phyloP scores from a whole-genome alignment of 2,329 filamentous ascomycete genomes.

The Penicillium sp. region DNA sequence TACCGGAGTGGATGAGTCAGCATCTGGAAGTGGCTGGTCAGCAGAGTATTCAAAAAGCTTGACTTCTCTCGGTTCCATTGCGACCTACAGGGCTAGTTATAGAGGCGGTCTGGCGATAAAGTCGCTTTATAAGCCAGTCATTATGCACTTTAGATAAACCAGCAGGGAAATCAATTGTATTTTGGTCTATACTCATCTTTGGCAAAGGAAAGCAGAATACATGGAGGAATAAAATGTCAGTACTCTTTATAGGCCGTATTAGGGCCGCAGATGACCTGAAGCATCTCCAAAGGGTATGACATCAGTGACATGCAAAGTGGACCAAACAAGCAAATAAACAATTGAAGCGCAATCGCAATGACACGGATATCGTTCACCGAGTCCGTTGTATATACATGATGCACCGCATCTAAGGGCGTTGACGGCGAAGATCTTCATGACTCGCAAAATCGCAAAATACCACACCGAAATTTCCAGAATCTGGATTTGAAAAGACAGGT shows the following conservation, averaged over 20 bases:
- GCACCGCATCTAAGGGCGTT: constrained; percentile 8
- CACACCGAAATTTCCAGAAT: neutral
- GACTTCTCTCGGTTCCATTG: too few relatives aligned
- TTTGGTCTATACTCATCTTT: neutral
- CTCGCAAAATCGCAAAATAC: neutral
- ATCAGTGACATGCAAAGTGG: neutral
- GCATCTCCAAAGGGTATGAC: neutral
- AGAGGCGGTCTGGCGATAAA: too few relatives aligned
- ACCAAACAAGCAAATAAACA: neutral
- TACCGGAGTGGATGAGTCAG: neutral
- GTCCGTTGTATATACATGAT: constrained; percentile 17
- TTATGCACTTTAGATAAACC: neutral
- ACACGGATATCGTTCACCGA: neutral
- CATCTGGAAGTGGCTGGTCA: too few relatives aligned
- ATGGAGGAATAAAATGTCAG: neutral
- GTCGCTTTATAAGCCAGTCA: neutral
- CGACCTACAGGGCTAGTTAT: neutral
- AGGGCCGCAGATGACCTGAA: neutral
- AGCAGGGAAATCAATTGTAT: neutral
- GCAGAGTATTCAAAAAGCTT: neutral
- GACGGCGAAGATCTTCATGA: neutral
- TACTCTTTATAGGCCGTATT: neutral
- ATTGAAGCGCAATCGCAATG: neutral
- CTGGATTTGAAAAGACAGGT: neutral
- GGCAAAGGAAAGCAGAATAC: neutral